These are phyloP conservation scores for Hypoxylon sp. DNA, from an alignment of 2,329 filamentous ascomycete species.

Conservation along the genomic window DNA sequence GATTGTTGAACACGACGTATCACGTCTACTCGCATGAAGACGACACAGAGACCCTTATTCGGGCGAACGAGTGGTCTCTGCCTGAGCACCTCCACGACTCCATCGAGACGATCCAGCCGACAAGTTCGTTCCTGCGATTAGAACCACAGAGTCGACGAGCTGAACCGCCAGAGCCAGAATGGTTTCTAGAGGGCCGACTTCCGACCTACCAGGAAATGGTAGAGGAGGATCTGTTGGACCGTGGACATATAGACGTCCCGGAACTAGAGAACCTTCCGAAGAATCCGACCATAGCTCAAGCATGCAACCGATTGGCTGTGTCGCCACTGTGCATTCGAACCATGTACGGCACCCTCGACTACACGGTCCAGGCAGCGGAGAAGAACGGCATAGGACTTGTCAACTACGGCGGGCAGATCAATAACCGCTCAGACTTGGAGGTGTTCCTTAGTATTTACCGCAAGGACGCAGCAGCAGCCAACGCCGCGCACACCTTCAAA, in stretches of 20 bases:
- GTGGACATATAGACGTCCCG: conserved; percentile 4
- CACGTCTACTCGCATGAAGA: neutral
- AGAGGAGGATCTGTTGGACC: conserved; percentile 10
- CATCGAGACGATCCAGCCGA: conserved; percentile 62
- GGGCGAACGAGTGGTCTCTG: conserved; percentile 38
- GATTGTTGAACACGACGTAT: conserved; percentile 2
- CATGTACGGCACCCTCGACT: conserved; percentile 4
- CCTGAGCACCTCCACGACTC: conserved; percentile 54
- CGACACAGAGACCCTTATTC: neutral
- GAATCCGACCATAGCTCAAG: neutral
- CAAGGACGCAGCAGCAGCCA: conserved; percentile 7
- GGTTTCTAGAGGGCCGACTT: conserved; percentile 5
- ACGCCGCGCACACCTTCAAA: conserved; percentile 1
- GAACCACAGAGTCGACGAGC: conserved; percentile 48
- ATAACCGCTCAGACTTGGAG: conserved; percentile 17
- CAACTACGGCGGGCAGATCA: conserved; percentile 10
- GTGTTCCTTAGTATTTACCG: conserved; percentile 9
- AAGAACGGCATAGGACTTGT: conserved; percentile 13
- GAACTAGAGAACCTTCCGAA: conserved; percentile 7
- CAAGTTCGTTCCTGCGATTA: conserved; percentile 56
- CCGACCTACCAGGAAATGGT: conserved; percentile 14
- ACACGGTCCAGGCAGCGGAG: conserved; percentile 1
- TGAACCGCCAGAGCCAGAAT: conserved; percentile 3
- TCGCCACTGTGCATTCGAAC: conserved; percentile 7
- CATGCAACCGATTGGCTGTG: neutral